Evolutionary conservation across 116 monocot species (phyloP).

Genomic region (Trichopus zeylanicus): DNA sequence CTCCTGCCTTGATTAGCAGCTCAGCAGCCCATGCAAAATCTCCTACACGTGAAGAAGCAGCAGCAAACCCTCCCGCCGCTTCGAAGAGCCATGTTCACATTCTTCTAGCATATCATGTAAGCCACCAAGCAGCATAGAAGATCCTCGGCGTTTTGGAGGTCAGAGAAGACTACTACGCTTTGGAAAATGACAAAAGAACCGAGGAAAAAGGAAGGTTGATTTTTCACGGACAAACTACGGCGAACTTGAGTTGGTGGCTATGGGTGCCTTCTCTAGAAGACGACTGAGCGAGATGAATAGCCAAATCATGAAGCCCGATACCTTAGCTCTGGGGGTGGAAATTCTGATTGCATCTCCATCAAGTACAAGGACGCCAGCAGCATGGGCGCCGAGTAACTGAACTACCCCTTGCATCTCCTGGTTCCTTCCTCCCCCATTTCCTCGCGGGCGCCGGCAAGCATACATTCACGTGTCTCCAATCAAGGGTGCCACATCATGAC

Average conservation of each 20-base stretch:
- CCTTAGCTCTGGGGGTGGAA: slow-evolving; percentile 11
- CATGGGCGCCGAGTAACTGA: slow-evolving; percentile 6
- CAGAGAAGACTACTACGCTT: neutral
- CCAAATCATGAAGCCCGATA: neutral
- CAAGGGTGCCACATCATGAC: too few relatives aligned
- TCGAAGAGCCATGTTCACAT: neutral
- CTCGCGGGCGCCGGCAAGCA: too few relatives aligned
- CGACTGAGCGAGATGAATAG: slow-evolving; percentile 4
- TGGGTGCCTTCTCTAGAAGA: slow-evolving; percentile 7
- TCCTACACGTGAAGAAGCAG: too few relatives aligned
- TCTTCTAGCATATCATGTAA: neutral
- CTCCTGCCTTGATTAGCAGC: too few relatives aligned
- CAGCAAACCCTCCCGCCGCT: too few relatives aligned
- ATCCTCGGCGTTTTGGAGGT: neutral
- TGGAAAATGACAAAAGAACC: too few relatives aligned
- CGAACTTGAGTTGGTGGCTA: neutral
- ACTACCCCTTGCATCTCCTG: slow-evolving; percentile 23
- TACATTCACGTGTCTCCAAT: too few relatives aligned
- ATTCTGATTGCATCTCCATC: slow-evolving; percentile 10
- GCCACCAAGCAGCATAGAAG: neutral
- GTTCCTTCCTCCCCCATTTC: too few relatives aligned
- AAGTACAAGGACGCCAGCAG: neutral
- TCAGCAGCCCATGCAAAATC: too few relatives aligned
- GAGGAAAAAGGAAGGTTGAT: neutral
- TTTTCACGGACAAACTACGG: neutral